Conservation (phyloP, 805 yeast genomes). For the Saccharomycopsis vini region DNA sequence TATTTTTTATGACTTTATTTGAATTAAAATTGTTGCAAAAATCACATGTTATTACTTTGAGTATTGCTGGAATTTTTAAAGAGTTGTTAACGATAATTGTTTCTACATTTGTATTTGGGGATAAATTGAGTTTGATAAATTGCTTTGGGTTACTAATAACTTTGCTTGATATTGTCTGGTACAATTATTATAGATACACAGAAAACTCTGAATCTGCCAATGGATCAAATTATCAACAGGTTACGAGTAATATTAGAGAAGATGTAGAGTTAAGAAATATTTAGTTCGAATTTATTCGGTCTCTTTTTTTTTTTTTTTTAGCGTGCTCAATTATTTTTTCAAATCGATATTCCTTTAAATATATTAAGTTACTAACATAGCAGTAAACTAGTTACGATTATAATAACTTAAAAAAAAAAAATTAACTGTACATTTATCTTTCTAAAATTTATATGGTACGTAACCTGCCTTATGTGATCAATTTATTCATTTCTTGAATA, state of each 20-base stretch:
- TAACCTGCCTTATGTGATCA: conserved; percentile 2
- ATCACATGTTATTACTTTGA: conserved; percentile 76
- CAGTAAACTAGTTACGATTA: no score
- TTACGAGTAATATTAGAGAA: not conserved
- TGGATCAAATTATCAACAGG: not conserved
- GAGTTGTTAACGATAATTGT: conserved; percentile 76
- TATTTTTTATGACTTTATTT: conserved; percentile 81
- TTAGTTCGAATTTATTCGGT: not conserved
- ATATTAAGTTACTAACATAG: not conserved
- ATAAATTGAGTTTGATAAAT: conserved; percentile 58
- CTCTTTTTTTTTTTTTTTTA: not conserved
- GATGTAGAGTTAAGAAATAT: not conserved
- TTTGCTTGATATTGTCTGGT: conserved; percentile 70
- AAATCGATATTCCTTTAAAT: not conserved
- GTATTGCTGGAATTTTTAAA: conserved; percentile 88
- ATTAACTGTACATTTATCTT: no score
- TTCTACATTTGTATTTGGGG: conserved; percentile 64
- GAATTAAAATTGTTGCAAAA: conserved; percentile 78
- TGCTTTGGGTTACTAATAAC: conserved; percentile 68
- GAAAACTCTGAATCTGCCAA: conserved; percentile 19
- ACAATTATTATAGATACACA: conserved; percentile 56
- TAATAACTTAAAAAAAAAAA: no score
- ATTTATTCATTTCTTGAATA: conserved; percentile 16
- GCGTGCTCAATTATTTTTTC: not conserved
- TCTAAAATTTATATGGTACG: not conserved